Conservation (phyloP, 495 filamentous ascomycete genomes). For the Sphaerosporella brunnea region DNA sequence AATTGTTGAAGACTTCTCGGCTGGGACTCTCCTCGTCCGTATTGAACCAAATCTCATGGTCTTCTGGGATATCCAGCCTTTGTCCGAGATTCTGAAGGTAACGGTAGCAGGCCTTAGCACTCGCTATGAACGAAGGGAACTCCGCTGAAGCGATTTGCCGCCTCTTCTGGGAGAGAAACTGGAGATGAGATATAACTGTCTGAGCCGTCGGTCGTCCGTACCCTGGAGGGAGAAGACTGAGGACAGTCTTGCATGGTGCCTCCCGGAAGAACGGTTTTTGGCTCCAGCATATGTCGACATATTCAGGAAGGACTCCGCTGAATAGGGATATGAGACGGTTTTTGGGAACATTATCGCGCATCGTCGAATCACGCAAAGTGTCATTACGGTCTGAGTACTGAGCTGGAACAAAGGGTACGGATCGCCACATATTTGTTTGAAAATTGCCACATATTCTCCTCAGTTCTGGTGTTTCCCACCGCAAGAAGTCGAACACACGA, state of each 20-base stretch:
- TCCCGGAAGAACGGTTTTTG: slow-evolving; percentile 11
- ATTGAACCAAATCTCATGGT: slow-evolving; percentile 18
- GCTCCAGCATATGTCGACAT: slow-evolving; percentile 16
- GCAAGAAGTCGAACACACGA: slow-evolving; percentile 12
- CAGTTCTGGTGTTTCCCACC: slow-evolving; percentile 13
- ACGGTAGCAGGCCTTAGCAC: slow-evolving; percentile 12
- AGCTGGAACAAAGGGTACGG: slow-evolving; percentile 4
- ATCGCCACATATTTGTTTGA: background rate
- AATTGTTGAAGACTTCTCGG: slow-evolving; percentile 1
- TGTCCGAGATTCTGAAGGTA: slow-evolving; percentile 10
- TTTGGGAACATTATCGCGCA: background rate
- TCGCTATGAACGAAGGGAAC: slow-evolving; percentile 7
- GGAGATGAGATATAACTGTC: slow-evolving; percentile 13
- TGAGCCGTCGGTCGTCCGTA: slow-evolving; percentile 3
- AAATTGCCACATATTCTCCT: background rate
- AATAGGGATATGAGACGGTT: background rate
- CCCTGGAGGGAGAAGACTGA: slow-evolving; percentile 3
- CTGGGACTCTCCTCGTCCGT: slow-evolving; percentile 7
- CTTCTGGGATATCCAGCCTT: background rate
- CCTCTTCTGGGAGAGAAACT: slow-evolving; percentile 12
- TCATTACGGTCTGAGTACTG: background rate
- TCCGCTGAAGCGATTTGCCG: slow-evolving; percentile 4
- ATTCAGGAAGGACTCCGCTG: slow-evolving; percentile 4
- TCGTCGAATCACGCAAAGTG: slow-evolving; percentile 3
- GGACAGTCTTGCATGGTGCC: slow-evolving; percentile 6